Base-by-base conservation (phyloP, 768 basidiomycete species). In the Rhodosporidiobolus odoratus region DNA sequence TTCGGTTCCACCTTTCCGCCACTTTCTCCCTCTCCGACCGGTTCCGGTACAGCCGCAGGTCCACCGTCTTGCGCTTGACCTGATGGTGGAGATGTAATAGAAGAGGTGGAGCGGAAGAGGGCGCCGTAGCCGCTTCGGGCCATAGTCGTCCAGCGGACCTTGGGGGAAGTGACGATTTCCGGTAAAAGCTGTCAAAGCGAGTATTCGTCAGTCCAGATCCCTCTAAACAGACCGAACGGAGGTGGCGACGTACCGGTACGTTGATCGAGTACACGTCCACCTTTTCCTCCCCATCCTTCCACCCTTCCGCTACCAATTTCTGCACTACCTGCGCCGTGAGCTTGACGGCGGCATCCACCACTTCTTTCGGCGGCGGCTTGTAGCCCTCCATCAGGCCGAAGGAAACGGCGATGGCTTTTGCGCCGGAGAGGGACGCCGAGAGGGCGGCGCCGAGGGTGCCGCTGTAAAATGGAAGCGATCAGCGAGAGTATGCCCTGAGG, bases 371-470 rank as follows among this genome's bases (percentile, higher is more conserved):
- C 60, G 63, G 78, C 71, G 27, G 79, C 77, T 41, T 78, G 72
- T 37, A 69, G 2, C 65, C 67, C 19, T 74, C 73, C 65, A 80
- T 77, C 9, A 81, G 76, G 13, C 81, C 79, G 71, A 77, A 81
- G 0, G 78, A 79, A 25, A 81, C 69, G 23, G 80, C 80, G 67
- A 81, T 80, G 47, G 76, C 70, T 2, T 78, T 78, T 7, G 77
- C 75, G 15, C 78, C 75, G 9, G 79, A 78, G 4, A 81, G 56
- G 7, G 79, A 75, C 4, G 78, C 80, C 7, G 79, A 75, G 43
- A 82, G 73, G 7, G 81, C 78, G 4, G 80, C 80, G 16, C 81
- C 81, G 66, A 82, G 76, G 1, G 81, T 82, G 4, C 81, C 81
- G 10, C 65, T 67, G 56, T 32, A 30, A 50, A 32, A 10, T 35